Conservation (phyloP, 306 rosid genomes). For the Chamaecrista fasciculata region DNA sequence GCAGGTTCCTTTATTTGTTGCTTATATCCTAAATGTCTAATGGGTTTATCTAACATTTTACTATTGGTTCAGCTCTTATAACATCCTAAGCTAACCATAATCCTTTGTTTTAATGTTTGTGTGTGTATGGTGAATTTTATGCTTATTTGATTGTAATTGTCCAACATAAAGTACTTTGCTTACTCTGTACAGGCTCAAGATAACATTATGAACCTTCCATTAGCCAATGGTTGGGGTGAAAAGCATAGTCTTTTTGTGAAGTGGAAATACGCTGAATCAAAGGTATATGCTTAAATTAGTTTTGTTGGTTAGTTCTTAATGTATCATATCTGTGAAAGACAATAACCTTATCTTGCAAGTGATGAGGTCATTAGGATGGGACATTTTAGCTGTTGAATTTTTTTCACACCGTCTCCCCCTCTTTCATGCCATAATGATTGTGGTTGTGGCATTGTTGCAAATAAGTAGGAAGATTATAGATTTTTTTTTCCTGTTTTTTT, state of each 20-base stretch:
- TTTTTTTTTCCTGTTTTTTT: no score
- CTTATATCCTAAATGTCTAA: not conserved
- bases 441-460: not conserved
- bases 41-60: conserved; percentile 9
- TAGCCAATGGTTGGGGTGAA: conserved; percentile 95
- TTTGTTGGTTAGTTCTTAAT: conserved; percentile 12
- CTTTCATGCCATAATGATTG: not conserved
- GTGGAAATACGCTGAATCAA: conserved; percentile 89
- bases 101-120: not conserved
- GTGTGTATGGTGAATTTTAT: not conserved
- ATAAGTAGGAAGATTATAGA: not conserved
- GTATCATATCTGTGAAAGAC: not conserved
- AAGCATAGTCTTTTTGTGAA: conserved; percentile 73
- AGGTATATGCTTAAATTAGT: conserved; percentile 46
- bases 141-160: not conserved
- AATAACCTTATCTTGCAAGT: not conserved
- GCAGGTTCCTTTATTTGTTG: not conserved
- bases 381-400: not conserved
- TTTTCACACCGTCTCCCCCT: not conserved
- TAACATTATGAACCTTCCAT: conserved; percentile 85
- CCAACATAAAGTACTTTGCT: not conserved
- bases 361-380: not conserved
- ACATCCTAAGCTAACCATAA: not conserved
- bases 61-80: not conserved
- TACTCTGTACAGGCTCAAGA: conserved; percentile 81